Percentiles rank a stretch among this genome's conserved stretches.
Conservation (phyloP, 2,329 filamentous ascomycete genomes). For the Fulvia fulva region DNA sequence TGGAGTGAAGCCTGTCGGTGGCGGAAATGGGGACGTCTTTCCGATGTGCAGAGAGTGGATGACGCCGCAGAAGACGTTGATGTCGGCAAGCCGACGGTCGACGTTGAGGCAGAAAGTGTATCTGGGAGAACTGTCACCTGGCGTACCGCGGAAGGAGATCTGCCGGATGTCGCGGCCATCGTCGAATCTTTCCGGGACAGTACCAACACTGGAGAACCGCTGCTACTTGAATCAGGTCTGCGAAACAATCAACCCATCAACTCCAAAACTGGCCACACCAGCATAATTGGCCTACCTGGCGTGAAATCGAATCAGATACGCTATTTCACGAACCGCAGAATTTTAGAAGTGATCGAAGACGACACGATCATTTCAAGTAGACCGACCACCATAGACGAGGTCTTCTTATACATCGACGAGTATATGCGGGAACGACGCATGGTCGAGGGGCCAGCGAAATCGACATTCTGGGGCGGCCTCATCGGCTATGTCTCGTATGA, state of each 20-base stretch:
- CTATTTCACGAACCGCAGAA: slow-evolving; percentile 19
- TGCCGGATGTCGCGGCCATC: slow-evolving; percentile 33
- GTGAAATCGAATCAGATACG: slow-evolving; percentile 19
- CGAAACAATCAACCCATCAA: slow-evolving; percentile 40
- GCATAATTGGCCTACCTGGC: slow-evolving; percentile 67
- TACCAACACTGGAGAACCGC: slow-evolving; percentile 34
- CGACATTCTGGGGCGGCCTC: slow-evolving; percentile 75
- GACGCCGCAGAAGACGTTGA: background rate
- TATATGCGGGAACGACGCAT: slow-evolving; percentile 38
- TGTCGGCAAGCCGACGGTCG: background rate
- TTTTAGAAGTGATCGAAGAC: slow-evolving; percentile 15
- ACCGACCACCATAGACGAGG: slow-evolving; percentile 26
- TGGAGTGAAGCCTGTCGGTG: slow-evolving; percentile 55
- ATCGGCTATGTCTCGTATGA: slow-evolving; percentile 85
- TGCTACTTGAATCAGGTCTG: slow-evolving; percentile 47
- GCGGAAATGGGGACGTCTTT: slow-evolving; percentile 8
- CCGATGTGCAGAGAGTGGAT: background rate
- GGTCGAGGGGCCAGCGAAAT: slow-evolving; percentile 32
- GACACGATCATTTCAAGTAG: slow-evolving; percentile 1
- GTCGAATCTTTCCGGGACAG: slow-evolving; percentile 34
- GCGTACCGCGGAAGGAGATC: background rate
- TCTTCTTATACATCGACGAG: slow-evolving; percentile 40
- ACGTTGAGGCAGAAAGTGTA: background rate
- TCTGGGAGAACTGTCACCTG: background rate
- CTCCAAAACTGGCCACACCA: slow-evolving; percentile 59